phyloP scores from a whole-genome alignment of 2,329 filamentous ascomycete species.

The Cryphonectria carpinicola region DNA sequence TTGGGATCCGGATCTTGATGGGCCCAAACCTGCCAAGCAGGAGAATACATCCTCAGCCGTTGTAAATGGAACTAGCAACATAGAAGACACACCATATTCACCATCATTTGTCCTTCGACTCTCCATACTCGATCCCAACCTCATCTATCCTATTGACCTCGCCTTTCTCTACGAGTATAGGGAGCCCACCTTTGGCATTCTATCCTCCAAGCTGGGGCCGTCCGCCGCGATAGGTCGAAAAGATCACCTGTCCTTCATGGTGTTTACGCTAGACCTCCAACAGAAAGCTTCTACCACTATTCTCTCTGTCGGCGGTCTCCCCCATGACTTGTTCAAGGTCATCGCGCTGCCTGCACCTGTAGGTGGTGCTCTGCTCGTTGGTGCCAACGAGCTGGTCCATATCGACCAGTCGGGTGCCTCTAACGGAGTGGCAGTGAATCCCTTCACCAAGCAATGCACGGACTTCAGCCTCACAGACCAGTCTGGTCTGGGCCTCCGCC shows the following conservation, averaged over 20 bases:
- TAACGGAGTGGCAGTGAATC: constrained; percentile 90
- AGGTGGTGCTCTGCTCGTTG: constrained; percentile 84
- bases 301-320: constrained; percentile 81
- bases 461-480: constrained; percentile 87
- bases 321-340: constrained; percentile 83
- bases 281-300: constrained; percentile 93
- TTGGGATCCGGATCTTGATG: constrained; percentile 83
- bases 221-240: constrained; percentile 81
- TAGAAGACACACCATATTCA: constrained; percentile 75
- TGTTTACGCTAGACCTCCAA: constrained; percentile 92
- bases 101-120: constrained; percentile 92
- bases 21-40: constrained; percentile 58
- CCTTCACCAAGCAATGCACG: constrained; percentile 81
- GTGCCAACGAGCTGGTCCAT: constrained; percentile 89
- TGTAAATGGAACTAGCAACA: constrained; percentile 50
- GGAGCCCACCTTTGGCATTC: constrained; percentile 94
- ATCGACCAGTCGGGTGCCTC: constrained; percentile 94
- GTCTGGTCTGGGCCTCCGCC: constrained; percentile 74
- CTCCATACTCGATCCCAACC: constrained; percentile 81
- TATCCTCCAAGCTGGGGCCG: constrained; percentile 75
- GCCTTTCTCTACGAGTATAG: constrained; percentile 96
- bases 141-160: constrained; percentile 88
- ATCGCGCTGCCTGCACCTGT: constrained; percentile 83
- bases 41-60: constrained; percentile 43
- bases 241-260: constrained; percentile 86